Conservation (phyloP, 139 green algal genomes). For the Yamagishiella unicocca region DNA sequence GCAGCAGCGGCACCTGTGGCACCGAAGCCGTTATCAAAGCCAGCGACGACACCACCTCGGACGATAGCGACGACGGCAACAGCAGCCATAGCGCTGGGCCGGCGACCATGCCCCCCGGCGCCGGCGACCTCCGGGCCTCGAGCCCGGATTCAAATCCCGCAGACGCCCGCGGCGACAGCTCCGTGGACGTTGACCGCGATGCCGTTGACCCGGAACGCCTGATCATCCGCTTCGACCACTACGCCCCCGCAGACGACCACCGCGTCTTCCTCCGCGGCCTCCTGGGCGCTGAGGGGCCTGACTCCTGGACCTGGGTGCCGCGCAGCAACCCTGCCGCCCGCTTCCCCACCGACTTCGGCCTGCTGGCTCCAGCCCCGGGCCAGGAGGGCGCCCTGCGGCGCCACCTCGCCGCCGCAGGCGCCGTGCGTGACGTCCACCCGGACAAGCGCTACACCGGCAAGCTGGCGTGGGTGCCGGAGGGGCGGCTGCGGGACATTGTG, state of each 20-base stretch:
- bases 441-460: slow-evolving; percentile 65
- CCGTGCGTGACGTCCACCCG: slow-evolving; percentile 79
- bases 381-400: neutral
- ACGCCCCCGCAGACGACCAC: slow-evolving; percentile 61
- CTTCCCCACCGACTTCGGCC: slow-evolving; percentile 88
- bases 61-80: neutral
- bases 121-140: neutral
- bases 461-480: slow-evolving; percentile 62
- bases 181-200: neutral
- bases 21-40: neutral
- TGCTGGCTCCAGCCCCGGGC: slow-evolving; percentile 55
- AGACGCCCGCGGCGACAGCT: neutral
- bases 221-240: slow-evolving; percentile 82
- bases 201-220: slow-evolving; percentile 13
- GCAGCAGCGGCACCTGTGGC: neutral
- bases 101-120: neutral
- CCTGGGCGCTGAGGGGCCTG: slow-evolving; percentile 38
- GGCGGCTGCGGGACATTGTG: slow-evolving; percentile 28
- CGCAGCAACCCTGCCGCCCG: slow-evolving; percentile 72
- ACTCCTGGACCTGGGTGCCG: slow-evolving; percentile 75
- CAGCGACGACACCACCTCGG: neutral
- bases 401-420: slow-evolving; percentile 45
- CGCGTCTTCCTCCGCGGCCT: slow-evolving; percentile 39
- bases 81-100: neutral
- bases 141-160: neutral